Evolutionary conservation across 78 protist genomes (phyloP).

Genomic region (Capsaspora owczarzaki): DNA sequence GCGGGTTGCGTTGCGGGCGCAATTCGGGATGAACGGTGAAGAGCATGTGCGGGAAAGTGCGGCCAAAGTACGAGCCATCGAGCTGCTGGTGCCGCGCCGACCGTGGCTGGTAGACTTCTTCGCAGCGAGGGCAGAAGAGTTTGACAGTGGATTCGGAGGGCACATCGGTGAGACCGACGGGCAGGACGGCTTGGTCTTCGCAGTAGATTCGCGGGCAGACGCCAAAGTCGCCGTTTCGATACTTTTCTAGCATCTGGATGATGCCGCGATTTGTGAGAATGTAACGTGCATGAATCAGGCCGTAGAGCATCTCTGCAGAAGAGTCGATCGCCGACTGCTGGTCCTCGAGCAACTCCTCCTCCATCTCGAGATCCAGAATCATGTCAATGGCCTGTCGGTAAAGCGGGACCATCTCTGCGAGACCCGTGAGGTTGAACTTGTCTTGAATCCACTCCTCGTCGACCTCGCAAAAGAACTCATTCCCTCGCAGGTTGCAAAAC

Average conservation of each 20-base stretch:
- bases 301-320: slow-evolving; percentile 85
- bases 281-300: slow-evolving; percentile 94
- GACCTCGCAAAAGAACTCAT: slow-evolving; percentile 68
- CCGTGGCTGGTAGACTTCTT: slow-evolving; percentile 66
- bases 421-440: slow-evolving; percentile 83
- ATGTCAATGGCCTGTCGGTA: slow-evolving; percentile 87
- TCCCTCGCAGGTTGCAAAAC: slow-evolving; percentile 65
- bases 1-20: too few species aligned
- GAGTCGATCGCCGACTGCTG: slow-evolving; percentile 9
- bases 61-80: too few species aligned
- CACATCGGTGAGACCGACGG: slow-evolving; percentile 78
- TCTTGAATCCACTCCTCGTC: slow-evolving; percentile 73
- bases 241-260: slow-evolving; percentile 83
- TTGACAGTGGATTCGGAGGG: slow-evolving; percentile 78
- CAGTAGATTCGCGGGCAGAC: slow-evolving; percentile 91
- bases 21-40: too few species aligned
- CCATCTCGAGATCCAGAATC: slow-evolving; percentile 79
- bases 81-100: slow-evolving; percentile 11
- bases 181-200: slow-evolving; percentile 83
- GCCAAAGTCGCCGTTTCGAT: slow-evolving; percentile 78
- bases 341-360: background rate
- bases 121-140: slow-evolving; percentile 87
- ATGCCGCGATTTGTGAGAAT: slow-evolving; percentile 83
- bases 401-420: slow-evolving; percentile 63
- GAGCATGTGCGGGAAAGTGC: too few species aligned